A percentile compares a stretch with the other conserved stretches of the same genome.
Evolutionary conservation across 192 early-diverging fungal species (phyloP).

Genomic region (Gamsiella multidivaricata): DNA sequence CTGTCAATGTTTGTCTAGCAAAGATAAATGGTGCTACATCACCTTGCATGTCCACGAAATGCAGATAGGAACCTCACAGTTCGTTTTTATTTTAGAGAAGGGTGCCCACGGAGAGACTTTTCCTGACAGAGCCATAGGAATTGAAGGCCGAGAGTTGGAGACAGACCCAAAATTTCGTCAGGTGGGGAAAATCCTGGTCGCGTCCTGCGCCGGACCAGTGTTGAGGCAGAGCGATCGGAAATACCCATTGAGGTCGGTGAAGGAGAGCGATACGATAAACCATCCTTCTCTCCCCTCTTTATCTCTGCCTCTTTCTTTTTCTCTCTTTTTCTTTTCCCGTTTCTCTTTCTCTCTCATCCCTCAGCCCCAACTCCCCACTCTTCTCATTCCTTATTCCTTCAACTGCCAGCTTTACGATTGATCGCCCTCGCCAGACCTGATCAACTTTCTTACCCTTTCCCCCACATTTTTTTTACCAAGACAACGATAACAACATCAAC

Average conservation of each 20-base stretch:
- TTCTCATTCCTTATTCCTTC: neutral
- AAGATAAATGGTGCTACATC: no score
- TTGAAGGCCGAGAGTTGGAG: constrained; percentile 21
- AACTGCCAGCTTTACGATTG: neutral
- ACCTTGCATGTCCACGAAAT: neutral
- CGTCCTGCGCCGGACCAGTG: constrained; percentile 15
- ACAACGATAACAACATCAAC: neutral
- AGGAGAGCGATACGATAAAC: neutral
- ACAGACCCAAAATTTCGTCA: no score
- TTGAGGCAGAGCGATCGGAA: constrained; percentile 27
- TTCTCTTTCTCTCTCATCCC: neutral
- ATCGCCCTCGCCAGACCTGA: no score
- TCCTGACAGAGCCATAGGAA: constrained; percentile 2
- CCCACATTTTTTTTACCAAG: neutral
- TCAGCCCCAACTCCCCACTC: neutral
- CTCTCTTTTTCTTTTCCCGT: neutral
- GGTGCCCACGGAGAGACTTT: neutral
- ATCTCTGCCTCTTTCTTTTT: neutral
- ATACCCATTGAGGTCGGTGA: no score
- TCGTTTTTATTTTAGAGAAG: no score
- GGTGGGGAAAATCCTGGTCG: neutral
- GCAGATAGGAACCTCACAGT: no score
- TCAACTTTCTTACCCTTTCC: neutral
- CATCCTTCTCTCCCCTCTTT: constrained; percentile 1
- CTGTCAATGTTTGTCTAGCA: no score